Conservation (phyloP, 192 early-diverging fungal species). For the Backusella parvicylindrica region DNA sequence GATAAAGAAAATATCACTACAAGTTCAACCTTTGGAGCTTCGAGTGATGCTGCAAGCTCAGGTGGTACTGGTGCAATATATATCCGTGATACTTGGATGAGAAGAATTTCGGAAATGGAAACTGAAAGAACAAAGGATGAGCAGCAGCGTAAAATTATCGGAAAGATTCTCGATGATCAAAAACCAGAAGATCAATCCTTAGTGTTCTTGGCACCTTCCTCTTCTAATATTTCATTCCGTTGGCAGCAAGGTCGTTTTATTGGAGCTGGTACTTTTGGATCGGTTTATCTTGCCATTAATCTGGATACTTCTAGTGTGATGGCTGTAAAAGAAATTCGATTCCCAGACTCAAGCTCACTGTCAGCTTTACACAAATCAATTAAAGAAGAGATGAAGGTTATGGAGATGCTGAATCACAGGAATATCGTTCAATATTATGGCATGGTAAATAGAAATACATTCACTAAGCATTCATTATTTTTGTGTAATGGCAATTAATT, state of each 20-base stretch:
- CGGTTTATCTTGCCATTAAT: slow-evolving; percentile 83
- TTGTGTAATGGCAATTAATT: not conserved
- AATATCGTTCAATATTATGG: slow-evolving; percentile 91
- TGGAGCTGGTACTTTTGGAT: slow-evolving; percentile 84
- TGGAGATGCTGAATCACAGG: slow-evolving; percentile 84
- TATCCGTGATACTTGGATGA: slow-evolving; percentile 51
- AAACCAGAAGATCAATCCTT: slow-evolving; percentile 77
- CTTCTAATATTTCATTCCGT: slow-evolving; percentile 74
- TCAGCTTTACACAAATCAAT: slow-evolving; percentile 66
- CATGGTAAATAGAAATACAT: slow-evolving; percentile 36
- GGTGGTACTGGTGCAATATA: slow-evolving; percentile 15
- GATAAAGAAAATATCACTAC: slow-evolving; percentile 33
- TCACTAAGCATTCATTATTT: not conserved
- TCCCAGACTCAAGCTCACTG: slow-evolving; percentile 65
- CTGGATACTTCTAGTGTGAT: slow-evolving; percentile 80
- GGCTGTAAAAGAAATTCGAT: slow-evolving; percentile 92
- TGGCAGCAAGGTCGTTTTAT: slow-evolving; percentile 87
- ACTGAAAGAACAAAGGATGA: slow-evolving; percentile 42
- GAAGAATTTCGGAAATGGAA: slow-evolving; percentile 53
- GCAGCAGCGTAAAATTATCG: slow-evolving; percentile 55
- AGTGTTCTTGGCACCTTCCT: slow-evolving; percentile 70
- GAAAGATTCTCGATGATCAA: slow-evolving; percentile 76
- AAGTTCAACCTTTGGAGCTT: slow-evolving; percentile 31
- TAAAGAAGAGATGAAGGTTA: slow-evolving; percentile 88
- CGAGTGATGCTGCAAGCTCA: slow-evolving; percentile 15